Base-by-base conservation (phyloP, 495 filamentous ascomycete genomes). In the Tuber brumale region DNA sequence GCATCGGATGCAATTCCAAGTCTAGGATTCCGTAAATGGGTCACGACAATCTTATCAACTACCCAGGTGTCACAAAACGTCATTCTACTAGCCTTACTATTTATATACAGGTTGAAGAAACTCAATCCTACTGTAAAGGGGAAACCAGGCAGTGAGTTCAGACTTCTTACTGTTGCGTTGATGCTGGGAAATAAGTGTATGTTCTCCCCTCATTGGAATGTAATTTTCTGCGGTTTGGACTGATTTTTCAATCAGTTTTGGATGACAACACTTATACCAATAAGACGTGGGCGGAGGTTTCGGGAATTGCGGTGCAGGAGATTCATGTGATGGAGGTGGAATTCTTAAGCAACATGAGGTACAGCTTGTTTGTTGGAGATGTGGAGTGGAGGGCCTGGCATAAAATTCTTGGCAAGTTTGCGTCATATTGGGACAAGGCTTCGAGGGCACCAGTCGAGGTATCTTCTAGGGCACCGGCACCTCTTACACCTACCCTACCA, bases 261-360 rank as follows among this genome's bases (percentile, higher is more conserved):
- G 96, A 99, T 83, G 96, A 99, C 82, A 99, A 98, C 84, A 98
- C 96, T 2, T 99, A 98, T 85, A 98, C 96, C 72, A 99, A 99
- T 87, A 97, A 98, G 87, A 98, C 96, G 2, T 99, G 96, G 96
- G 95, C 96, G 21, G 96, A 99, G 80, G 96, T 99, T 69, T 97
- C 96, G 39, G 91, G 93, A 27, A 97, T 99, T 76, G 91, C 92
- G 6, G 96, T 98, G 19, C 90, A 90, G 73, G 96, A 99, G 84
- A 97, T 99, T 66, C 96, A 99, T 82, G 90, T 97, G 57, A 99
- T 99, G 96, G 96, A 99, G 83, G 96, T 99, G 0, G 96, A 99
- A 84, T 99, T 99, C 81, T 87, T 99, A 75, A 97, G 95, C 87
- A 98, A 99, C 83, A 95, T 99, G 89, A 90, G 94, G 81, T 99